These are phyloP conservation scores for Fusarium compactum DNA, from an alignment of 2,329 filamentous ascomycete species.

Conservation along the genomic window DNA sequence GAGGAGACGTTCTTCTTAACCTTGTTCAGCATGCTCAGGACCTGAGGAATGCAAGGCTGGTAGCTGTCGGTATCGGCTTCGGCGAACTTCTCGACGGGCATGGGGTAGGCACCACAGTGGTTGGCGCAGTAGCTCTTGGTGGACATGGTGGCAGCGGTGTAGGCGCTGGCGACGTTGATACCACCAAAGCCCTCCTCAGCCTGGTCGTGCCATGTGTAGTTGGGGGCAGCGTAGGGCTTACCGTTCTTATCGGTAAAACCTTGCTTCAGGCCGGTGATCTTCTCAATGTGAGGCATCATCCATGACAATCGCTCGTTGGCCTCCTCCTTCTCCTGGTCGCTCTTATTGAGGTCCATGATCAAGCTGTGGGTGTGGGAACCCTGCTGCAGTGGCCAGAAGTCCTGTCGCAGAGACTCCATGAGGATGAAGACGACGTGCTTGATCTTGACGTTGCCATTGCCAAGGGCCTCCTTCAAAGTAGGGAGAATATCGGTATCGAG, in stretches of 20 bases:
- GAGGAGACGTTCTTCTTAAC: slow-evolving; percentile 38
- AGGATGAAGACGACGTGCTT: slow-evolving; percentile 60
- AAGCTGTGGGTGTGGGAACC: slow-evolving; percentile 54
- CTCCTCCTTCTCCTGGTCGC: slow-evolving; percentile 45
- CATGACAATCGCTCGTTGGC: slow-evolving; percentile 47
- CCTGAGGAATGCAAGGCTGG: slow-evolving; percentile 59
- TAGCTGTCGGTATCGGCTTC: slow-evolving; percentile 58
- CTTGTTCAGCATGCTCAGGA: slow-evolving; percentile 52
- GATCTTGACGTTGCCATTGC: slow-evolving; percentile 52
- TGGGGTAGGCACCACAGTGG: slow-evolving; percentile 58
- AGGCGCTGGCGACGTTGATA: slow-evolving; percentile 55
- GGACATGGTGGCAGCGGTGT: slow-evolving; percentile 58
- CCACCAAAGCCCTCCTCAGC: slow-evolving; percentile 51
- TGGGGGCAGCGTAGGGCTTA: slow-evolving; percentile 45
- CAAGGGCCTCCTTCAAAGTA: slow-evolving; percentile 45
- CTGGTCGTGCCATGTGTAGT: slow-evolving; percentile 45
- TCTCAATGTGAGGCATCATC: slow-evolving; percentile 42
- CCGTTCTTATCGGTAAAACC: slow-evolving; percentile 42
- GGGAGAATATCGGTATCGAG: slow-evolving; percentile 51
- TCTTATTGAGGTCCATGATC: slow-evolving; percentile 42
- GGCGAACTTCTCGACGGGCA: slow-evolving; percentile 58
- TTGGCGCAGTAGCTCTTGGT: slow-evolving; percentile 59
- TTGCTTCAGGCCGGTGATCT: slow-evolving; percentile 36
- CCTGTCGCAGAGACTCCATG: slow-evolving; percentile 59
- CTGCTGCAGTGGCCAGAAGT: slow-evolving; percentile 60